Evolutionary conservation across 2,329 filamentous ascomycete species (phyloP), one percentile per base, ranked within the genome.

Genomic region (Emericellopsis atlantica): DNA sequence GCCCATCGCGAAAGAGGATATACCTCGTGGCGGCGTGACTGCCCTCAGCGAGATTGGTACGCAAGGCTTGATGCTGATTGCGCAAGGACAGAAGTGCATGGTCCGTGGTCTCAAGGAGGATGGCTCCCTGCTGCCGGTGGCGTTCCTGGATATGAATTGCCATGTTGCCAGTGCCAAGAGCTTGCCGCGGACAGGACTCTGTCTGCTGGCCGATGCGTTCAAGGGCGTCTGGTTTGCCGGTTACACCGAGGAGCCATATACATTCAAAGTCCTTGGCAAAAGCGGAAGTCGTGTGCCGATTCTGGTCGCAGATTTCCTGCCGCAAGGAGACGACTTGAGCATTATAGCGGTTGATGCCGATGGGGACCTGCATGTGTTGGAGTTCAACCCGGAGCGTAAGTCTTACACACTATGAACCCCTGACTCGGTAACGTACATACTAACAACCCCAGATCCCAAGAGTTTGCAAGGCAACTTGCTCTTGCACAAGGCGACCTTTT

Each of bases 41-140:
- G 84, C 86, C 0, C 61, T 98, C 10, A 87, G 83, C 1, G 81
- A 84, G 47, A 81, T 94, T 41, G 90, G 85, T 34, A 87, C 81
- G 0, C 88, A 92, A 60, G 92, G 84, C 2, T 87, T 90, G 49
- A 79, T 93, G 70, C 80, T 92, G 46, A 84, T 84, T 33, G 88
- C 89, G 0, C 92, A 98, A 56, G 92, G 92, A 1, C 89, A 95
- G 54, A 98, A 98, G 61, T 90, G 88, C 58, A 93, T 98, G 84
- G 88, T 98, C 1, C 75, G 92, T 44, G 92, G 92, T 33, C 71
- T 98, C 4, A 95, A 95, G 58, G 92, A 98, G 59, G 92, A 98
- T 55, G 87, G 89, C 1, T 88, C 84, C 2, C 72, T 96, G 40
- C 69, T 96, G 1, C 92, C 92, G 0, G 90, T 98, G 4, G 92